Evolutionary conservation across 768 basidiomycete species (phyloP).

Genomic region (Trametopsis cervina): DNA sequence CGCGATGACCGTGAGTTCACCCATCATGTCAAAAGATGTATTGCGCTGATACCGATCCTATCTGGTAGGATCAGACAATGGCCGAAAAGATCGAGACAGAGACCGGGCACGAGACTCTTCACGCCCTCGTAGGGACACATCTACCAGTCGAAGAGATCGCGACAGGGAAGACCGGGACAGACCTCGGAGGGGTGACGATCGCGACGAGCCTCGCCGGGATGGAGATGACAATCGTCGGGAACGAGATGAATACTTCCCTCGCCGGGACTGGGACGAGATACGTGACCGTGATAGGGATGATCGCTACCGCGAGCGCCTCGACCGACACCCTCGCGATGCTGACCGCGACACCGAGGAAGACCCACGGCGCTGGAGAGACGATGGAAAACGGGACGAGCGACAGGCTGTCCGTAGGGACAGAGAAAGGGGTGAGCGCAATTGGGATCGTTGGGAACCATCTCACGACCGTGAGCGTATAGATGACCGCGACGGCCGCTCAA

Average conservation of each 20-base stretch:
- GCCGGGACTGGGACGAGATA: conserved; percentile 23
- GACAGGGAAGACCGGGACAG: conserved; percentile 29
- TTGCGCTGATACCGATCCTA: conserved; percentile 3
- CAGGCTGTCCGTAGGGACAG: conserved; percentile 55
- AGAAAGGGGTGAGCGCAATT: conserved; percentile 31
- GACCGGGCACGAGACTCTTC: conserved; percentile 60
- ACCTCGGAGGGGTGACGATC: conserved; percentile 18
- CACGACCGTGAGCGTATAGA: conserved; percentile 46
- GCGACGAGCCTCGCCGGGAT: conserved; percentile 6
- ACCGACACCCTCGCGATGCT: conserved; percentile 31
- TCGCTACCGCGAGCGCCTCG: conserved; percentile 26
- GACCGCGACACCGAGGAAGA: conserved; percentile 59
- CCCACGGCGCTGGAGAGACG: conserved; percentile 73
- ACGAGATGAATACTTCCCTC: conserved; percentile 23
- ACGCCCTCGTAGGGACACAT: conserved; percentile 50
- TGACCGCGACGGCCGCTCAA: conserved; percentile 60
- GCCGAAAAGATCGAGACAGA: conserved; percentile 53
- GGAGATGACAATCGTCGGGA: conserved; percentile 23
- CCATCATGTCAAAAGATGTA: conserved; percentile 1
- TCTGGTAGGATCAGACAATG: conserved; percentile 41
- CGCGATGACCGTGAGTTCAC: conserved; percentile 56
- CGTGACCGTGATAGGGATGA: conserved; percentile 23
- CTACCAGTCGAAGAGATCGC: conserved; percentile 31
- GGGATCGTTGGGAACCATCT: conserved; percentile 33
- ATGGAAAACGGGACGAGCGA: conserved; percentile 75